Percentiles rank a stretch among this genome's conserved stretches.
phyloP scores from a whole-genome alignment of 495 filamentous ascomycete species.

The Filosporella fistucella region DNA sequence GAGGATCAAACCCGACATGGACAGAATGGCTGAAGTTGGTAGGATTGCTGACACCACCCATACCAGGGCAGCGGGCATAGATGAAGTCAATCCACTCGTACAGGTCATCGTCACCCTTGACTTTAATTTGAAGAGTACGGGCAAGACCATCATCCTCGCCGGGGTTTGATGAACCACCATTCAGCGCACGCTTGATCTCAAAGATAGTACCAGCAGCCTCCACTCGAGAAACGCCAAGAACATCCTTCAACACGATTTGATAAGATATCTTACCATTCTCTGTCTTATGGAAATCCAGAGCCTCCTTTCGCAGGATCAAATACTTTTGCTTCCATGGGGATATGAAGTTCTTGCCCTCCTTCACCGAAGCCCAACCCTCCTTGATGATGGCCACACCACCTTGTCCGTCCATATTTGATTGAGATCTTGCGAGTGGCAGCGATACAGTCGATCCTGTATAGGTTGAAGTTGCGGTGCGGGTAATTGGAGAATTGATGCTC shows the following conservation, averaged over 20 bases:
- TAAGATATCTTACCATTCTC: constrained; percentile 78
- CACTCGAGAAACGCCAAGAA: constrained; percentile 77
- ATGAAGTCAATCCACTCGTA: constrained; percentile 99
- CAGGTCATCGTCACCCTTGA: constrained; percentile 91
- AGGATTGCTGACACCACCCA: constrained; percentile 97
- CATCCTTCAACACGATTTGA: constrained; percentile 76
- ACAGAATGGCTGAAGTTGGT: constrained; percentile 96
- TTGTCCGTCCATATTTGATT: constrained; percentile 55
- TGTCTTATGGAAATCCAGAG: constrained; percentile 87
- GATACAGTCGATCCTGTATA: constrained; percentile 64
- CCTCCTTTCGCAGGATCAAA: constrained; percentile 80
- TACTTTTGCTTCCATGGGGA: constrained; percentile 80
- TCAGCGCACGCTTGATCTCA: constrained; percentile 76
- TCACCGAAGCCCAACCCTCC: constrained; percentile 78
- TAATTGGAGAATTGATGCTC: constrained; percentile 58
- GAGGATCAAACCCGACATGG: constrained; percentile 94
- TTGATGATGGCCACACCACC: constrained; percentile 73
- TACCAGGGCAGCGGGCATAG: constrained; percentile 90
- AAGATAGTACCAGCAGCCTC: constrained; percentile 86
- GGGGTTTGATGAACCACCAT: constrained; percentile 54
- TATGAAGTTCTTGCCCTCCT: constrained; percentile 86
- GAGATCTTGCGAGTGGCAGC: constrained; percentile 57
- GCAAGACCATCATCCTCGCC: constrained; percentile 69
- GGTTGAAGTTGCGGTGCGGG: constrained; percentile 50
- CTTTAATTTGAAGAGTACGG: constrained; percentile 78